Base-by-base conservation (phyloP, 2,329 filamentous ascomycete species). In the Ceratocystiopsis brevicomis region DNA sequence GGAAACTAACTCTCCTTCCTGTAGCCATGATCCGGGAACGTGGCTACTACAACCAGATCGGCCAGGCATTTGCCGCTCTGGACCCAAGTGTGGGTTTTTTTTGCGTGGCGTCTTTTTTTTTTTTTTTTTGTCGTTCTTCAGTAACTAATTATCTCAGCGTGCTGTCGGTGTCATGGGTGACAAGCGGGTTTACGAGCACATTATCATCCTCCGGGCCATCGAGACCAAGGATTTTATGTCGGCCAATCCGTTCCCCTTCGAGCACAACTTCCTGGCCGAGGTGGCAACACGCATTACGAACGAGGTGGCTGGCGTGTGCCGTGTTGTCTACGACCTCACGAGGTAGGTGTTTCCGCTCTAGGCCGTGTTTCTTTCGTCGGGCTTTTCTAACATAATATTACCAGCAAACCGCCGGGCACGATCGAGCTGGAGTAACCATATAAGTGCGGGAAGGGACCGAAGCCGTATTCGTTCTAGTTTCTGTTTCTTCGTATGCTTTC, bases 211-310 rank as follows among this genome's bases (percentile, higher is more conserved):
- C 30, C 59, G 64, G 17, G 67, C 68, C 9, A 64, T 71, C 2
- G 58, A 53, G 16, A 69, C 58, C 37, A 57, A 63, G 4, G 76
- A 83, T 51, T 82, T 83, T 58, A 87, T 87, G 82, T 82, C 71
- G 3, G 80, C 79, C 19, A 71, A 82, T 56, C 70, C 72, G 47
- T 86, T 71, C 59, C 65, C 73, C 43, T 83, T 84, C 53, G 63
- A 71, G 43, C 69, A 69, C 50, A 64, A 67, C 17, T 76, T 86
- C 54, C 64, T 88, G 48, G 72, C 74, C 59, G 63, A 64, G 46
- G 75, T 86, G 32, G 69, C 69, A 39, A 71, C 66, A 14, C 65
- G 78, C 47, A 87, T 87, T 53, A 72, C 81, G 46, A 88, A 85
- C 53, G 76, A 84, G 60, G 78, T 86, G 1, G 66, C 79, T 38